Conservation (phyloP, 306 rosid species). For the Betula pendula region DNA sequence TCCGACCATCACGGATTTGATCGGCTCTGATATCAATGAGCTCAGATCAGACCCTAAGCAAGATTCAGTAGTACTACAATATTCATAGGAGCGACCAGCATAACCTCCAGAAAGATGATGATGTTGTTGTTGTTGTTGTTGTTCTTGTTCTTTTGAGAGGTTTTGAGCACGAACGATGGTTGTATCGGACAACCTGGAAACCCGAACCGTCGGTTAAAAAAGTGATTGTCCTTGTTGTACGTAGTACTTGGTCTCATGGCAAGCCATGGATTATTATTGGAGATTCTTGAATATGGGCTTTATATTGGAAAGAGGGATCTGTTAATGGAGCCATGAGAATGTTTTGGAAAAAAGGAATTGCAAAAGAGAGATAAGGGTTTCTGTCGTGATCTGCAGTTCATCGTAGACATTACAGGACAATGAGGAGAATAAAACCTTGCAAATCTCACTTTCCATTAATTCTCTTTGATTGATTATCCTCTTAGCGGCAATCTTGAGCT, state of each 20-base stretch:
- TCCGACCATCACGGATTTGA: conserved; percentile 29
- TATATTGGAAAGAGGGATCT: too few relatives aligned
- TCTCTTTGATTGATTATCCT: conserved; percentile 86
- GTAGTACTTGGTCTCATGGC: conserved; percentile 29
- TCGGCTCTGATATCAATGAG: conserved; percentile 49
- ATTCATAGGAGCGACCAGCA: conserved; percentile 44
- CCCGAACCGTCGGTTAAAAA: too few relatives aligned
- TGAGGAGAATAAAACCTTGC: conserved; percentile 44
- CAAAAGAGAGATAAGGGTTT: conserved; percentile 33
- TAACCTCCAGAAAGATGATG: conserved; percentile 28
- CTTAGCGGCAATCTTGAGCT: too few relatives aligned
- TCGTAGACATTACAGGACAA: conserved; percentile 27
- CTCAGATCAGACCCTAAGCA: too few relatives aligned
- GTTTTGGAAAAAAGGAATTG: conserved; percentile 7
- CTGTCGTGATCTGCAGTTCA: conserved; percentile 32
- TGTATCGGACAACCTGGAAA: conserved; percentile 38
- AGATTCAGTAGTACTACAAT: too few relatives aligned
- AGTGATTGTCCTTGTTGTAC: not conserved
- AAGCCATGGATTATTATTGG: conserved; percentile 59
- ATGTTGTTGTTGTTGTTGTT: conserved; percentile 19
- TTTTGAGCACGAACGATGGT: conserved; percentile 76
- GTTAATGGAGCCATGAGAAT: conserved; percentile 41
- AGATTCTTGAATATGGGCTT: too few relatives aligned
- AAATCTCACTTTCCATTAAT: conserved; percentile 91
- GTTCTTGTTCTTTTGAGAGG: conserved; percentile 42